Evolutionary conservation across 345 rosid genomes (phyloP).

Genomic region (Punica granatum): DNA sequence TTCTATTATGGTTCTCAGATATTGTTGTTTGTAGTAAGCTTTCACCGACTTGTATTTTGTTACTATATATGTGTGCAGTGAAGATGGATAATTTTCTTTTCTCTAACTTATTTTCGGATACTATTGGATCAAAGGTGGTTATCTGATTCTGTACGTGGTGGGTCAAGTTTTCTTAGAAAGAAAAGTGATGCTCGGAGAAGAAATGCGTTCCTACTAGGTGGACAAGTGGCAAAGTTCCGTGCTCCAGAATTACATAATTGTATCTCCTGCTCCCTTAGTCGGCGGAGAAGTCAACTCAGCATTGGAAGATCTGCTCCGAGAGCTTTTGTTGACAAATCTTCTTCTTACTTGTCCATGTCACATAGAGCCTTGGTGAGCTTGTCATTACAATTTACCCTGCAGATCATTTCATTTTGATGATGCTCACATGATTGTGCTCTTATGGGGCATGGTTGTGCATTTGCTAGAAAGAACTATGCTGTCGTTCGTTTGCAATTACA

Average conservation of each 20-base stretch:
- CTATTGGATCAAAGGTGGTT: slow-evolving; percentile 6
- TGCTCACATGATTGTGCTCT: no score
- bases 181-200: slow-evolving; percentile 32
- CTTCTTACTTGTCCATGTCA: slow-evolving; percentile 33
- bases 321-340: slow-evolving; percentile 54
- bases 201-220: slow-evolving; percentile 21
- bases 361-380: slow-evolving; percentile 37
- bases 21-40: not conserved
- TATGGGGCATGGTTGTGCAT: not conserved
- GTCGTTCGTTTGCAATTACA: not conserved
- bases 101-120: not conserved
- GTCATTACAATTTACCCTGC: slow-evolving; percentile 2
- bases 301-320: slow-evolving; percentile 26
- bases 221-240: slow-evolving; percentile 19
- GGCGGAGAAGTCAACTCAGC: slow-evolving; percentile 25
- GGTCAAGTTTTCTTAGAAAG: slow-evolving; percentile 18
- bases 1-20: not conserved
- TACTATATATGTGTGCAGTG: not conserved
- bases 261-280: slow-evolving; percentile 34
- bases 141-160: slow-evolving; percentile 6
- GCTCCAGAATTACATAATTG: slow-evolving; percentile 29
- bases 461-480: not conserved
- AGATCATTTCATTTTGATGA: not conserved
- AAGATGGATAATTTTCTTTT: slow-evolving; percentile 1
- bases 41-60: not conserved